Evolutionary conservation across 129 eudicot genomes (phyloP).

Genomic region (Helichrysum umbraculigerum): DNA sequence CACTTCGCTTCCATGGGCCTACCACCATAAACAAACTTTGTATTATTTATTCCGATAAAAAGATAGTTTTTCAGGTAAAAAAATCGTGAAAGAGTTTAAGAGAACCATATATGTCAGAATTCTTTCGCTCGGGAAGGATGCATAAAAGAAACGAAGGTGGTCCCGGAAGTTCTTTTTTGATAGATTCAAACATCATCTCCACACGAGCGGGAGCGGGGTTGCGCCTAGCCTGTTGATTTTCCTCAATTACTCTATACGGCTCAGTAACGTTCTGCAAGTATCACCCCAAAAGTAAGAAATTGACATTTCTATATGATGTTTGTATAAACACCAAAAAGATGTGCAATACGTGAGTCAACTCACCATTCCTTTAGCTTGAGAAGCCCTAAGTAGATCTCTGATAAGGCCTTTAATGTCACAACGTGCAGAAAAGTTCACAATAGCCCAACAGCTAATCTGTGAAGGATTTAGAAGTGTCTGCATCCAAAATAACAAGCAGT

Average conservation of each 20-base stretch:
- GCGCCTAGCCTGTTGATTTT: conserved; percentile 50
- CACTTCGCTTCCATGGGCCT: conserved; percentile 79
- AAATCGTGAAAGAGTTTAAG: not conserved
- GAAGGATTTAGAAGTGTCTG: conserved; percentile 66
- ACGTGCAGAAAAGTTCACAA: conserved; percentile 86
- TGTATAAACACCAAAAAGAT: conserved; percentile 1
- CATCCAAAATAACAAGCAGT: not conserved
- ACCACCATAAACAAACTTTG: not conserved
- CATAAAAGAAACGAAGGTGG: conserved; percentile 60
- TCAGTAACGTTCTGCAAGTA: conserved; percentile 28
- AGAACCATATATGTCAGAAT: conserved; percentile 51
- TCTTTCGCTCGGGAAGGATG: conserved; percentile 57
- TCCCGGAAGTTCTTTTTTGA: conserved; percentile 51
- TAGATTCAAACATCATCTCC: conserved; percentile 57
- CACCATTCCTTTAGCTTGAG: conserved; percentile 69
- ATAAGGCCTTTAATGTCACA: conserved; percentile 43
- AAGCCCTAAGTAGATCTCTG: conserved; percentile 45
- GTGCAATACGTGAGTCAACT: not conserved
- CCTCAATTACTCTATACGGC: conserved; percentile 59
- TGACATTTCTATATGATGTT: not conserved
- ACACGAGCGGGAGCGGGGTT: conserved; percentile 67
- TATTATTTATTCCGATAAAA: not conserved
- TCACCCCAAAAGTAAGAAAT: not conserved
- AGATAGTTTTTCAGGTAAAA: not conserved
- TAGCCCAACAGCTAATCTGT: conserved; percentile 51